Evolutionary conservation across 371 early-diverging fungal species (phyloP), one percentile per base, ranked within the genome.

Genomic region (Mortierella sp.): DNA sequence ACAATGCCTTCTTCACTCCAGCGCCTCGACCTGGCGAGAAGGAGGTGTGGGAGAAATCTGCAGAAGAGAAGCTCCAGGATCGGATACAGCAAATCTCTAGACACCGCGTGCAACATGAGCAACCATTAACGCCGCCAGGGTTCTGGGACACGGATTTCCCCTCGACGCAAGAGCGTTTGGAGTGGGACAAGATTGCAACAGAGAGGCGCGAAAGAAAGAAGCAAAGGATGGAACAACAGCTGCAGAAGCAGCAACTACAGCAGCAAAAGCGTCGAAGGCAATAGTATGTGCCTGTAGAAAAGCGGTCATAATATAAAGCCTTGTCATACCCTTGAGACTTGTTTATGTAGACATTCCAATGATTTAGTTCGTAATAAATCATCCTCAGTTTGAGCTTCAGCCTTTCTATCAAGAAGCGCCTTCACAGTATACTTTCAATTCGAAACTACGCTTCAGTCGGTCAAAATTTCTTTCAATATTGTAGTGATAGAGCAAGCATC

Each of bases 121-220:
- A 37, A 0, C 81, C 70, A 8, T 8, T 75, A 47, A 81, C 81
- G 5, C 81, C 81, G 0, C 81, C 81, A 0, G 81, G 81, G 14
- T 81, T 69, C 62, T 81, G 81, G 81, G 68, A 75, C 40, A 71
- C 72, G 18, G 66, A 72, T 26, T 81, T 81, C 51, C 81, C 81
- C 5, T 62, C 70, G 0, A 76, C 81, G 0, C 76, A 59, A n/a
- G 81, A 81, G 14, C 68, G 81, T 28, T 11, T 57, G 12, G 73
- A 72, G 24, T 75, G 75, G 81, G 81, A 81, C 40, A 69, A 70
- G 30, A 62, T 81, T 37, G 81, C 76, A n/a, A 35, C 37, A 22
- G 81, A 81, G 66, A 64, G 81, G 43, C 58, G 71, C 20, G 64
- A 75, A 0, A 32, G 71, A 18, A 80, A 80, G 59, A 65, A 66